A percentile compares a stretch with the other conserved stretches of the same genome.
phyloP scores from a whole-genome alignment of 129 eudicot species.

The Gnaphalium uliginosum region DNA sequence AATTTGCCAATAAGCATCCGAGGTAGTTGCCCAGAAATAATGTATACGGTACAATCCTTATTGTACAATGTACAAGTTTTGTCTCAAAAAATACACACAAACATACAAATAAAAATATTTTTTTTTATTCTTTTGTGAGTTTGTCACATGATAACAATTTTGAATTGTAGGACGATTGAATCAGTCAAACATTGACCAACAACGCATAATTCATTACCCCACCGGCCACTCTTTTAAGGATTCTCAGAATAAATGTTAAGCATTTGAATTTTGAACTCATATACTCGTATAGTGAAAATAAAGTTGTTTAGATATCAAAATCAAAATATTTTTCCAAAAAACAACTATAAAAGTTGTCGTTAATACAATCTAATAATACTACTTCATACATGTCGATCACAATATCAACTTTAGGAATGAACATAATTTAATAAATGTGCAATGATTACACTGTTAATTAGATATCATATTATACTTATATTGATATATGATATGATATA shows the following conservation, averaged over 20 bases:
- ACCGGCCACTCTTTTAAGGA: background rate
- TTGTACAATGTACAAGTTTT: constrained; percentile 26
- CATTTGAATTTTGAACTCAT: background rate
- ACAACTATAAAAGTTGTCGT: too few relatives aligned
- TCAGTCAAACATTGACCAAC: constrained; percentile 28
- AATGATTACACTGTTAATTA: too few relatives aligned
- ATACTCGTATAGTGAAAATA: background rate
- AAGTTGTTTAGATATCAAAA: too few relatives aligned
- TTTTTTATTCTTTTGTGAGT: background rate
- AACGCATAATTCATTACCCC: constrained; percentile 10
- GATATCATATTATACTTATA: too few relatives aligned
- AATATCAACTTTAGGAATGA: too few relatives aligned
- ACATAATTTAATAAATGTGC: too few relatives aligned
- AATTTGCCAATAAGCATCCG: constrained; percentile 22
- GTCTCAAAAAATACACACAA: constrained; percentile 4
- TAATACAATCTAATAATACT: too few relatives aligned
- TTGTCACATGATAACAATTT: constrained; percentile 28
- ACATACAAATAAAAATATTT: constrained; percentile 14
- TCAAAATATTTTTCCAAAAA: too few relatives aligned
- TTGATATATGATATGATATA: too few relatives aligned
- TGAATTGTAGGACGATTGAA: constrained; percentile 18
- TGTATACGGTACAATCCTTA: constrained; percentile 18
- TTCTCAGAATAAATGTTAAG: background rate
- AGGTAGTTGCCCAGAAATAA: background rate
- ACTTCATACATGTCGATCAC: too few relatives aligned